Base-by-base conservation (phyloP, 1,284 basidiomycete genomes). In the Cutaneotrichosporon sp. region DNA sequence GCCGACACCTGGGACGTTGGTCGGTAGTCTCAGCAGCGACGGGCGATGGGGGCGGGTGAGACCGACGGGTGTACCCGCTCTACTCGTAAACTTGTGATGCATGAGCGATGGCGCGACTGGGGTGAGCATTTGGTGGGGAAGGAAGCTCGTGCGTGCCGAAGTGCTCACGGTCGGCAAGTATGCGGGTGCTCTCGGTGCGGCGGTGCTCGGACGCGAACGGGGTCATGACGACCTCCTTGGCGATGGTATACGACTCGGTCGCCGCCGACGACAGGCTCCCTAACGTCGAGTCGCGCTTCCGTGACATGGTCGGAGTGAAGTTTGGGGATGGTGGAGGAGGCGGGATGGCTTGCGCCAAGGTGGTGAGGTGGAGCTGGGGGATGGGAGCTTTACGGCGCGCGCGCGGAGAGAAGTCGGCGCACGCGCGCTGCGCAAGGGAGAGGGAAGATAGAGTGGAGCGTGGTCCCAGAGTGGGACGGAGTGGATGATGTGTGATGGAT, bases 81-180 rank as follows among this genome's bases (percentile, higher is more conserved):
- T 30, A 26, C 14, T 53, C 36, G 49, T 30, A 18, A 56, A 69
- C 42, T 59, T 62, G 26, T 91, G 90, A 5, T 91, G 92, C 91
- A 95, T 92, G 72, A 95, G 89, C 65, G 88, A 87, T 13, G 92
- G 92, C 5, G 92, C 91, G 74, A 95, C 92, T 95, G 76, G 10
- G 26, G 16, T 63, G 38, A 26, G 38, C 30, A 16, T 18, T 10
- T 51, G 49, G 26, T 14, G 16, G 21, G 49, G n/a, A 51, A 31
- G 10, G 51, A 53, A 31, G 51, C 51, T 53, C 51, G 51, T 34
- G 51, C 51, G 51, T 22, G 16, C 50, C 5, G 26, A 52, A 16
- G 51, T 31, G 18, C 80, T 74, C 62, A 80, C 80, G 69, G 53
- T 81, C 80, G n/a, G 74, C 73, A 32, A 81, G 64, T 18, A 79